Base-by-base conservation (phyloP, 2,329 filamentous ascomycete genomes). In the Onygenales sp. region DNA sequence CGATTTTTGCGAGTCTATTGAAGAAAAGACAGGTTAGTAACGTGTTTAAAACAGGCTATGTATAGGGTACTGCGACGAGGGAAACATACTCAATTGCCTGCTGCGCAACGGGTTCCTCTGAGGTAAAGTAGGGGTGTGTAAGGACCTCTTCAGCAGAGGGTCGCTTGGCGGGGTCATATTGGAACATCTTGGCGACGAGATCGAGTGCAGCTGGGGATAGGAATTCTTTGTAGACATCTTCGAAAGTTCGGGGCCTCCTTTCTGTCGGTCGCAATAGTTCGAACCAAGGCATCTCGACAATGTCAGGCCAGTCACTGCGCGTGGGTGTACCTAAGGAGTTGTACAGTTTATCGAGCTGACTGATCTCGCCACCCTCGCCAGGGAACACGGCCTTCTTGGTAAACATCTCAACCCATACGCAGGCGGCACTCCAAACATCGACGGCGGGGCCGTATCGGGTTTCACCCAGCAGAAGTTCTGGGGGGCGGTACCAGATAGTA, bases 261-360 rank as follows among this genome's bases (percentile, higher is more conserved):
- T 87, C 84, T 1, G 80, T 82, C 1, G 92, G 91, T 11, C 90
- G 80, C 59, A 98, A 79, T 13, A 98, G 80, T 69, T 95, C 89
- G 65, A 95, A 97, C 93, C 93, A 98, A 9, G 92, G 88, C 83
- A 96, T 93, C 54, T 96, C 87, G n/a, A 86, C 78, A 17, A 97
- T 81, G 7, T 83, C 85, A 1, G 93, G 90, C 94, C 94, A 98
- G 33, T 94, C 87, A 36, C 78, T 76, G 53, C 83, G 81, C 43
- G 83, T 94, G 0, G 93, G 93, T 0, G 92, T 97, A 48, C 93
- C 93, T 45, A 98, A 79, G 4, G 95, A 78, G 50, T 86, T 85
- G 71, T 96, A 96, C n/a, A 98, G 92, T 72, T 95, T 96, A 60
- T 97, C 91, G 2, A 98, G 78, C 68, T 98, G 93, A 63, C 86